A percentile compares a stretch with the other conserved stretches of the same genome.
These are phyloP conservation scores for Colletotrichum sidae DNA, from an alignment of 2,329 filamentous ascomycete genomes.

Conservation along the genomic window DNA sequence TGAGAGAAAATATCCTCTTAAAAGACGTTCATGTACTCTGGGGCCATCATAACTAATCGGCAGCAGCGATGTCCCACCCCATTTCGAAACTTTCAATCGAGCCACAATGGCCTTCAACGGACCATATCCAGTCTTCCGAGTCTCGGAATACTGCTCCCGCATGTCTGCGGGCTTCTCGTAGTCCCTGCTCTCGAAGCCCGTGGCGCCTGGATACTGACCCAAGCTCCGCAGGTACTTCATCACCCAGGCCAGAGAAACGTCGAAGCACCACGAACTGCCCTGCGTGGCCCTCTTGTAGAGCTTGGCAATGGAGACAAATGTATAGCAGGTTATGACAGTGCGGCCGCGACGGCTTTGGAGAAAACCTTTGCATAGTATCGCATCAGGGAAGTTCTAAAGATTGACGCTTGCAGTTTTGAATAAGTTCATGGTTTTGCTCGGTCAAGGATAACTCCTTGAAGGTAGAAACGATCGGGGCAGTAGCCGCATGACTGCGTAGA, in stretches of 20 bases:
- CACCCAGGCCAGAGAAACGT: conserved; percentile 58
- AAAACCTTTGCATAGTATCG: no score
- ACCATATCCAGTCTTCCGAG: conserved; percentile 57
- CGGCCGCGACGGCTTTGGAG: no score
- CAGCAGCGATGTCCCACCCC: conserved; percentile 60
- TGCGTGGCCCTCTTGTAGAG: conserved; percentile 57
- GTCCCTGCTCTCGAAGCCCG: conserved; percentile 55
- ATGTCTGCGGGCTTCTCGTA: conserved; percentile 46
- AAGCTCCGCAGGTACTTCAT: conserved; percentile 68
- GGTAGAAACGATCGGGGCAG: no score
- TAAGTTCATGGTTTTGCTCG: no score
- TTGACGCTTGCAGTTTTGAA: no score
- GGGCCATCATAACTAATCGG: conserved; percentile 48
- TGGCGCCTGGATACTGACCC: conserved; percentile 58
- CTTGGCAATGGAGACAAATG: conserved; percentile 50
- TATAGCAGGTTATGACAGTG: no score
- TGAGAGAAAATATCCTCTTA: no score
- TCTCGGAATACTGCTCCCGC: conserved; percentile 54
- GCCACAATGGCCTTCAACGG: conserved; percentile 58
- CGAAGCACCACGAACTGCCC: conserved; percentile 62
- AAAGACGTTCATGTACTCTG: no score
- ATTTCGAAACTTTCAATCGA: conserved; percentile 56
- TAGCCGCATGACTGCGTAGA: no score
- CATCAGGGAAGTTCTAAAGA: no score
- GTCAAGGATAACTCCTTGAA: no score